Percentiles rank a stretch among this genome's conserved stretches.
Evolutionary conservation across 495 filamentous ascomycete genomes (phyloP).

Genomic region (Sabuloglossum arenarium): DNA sequence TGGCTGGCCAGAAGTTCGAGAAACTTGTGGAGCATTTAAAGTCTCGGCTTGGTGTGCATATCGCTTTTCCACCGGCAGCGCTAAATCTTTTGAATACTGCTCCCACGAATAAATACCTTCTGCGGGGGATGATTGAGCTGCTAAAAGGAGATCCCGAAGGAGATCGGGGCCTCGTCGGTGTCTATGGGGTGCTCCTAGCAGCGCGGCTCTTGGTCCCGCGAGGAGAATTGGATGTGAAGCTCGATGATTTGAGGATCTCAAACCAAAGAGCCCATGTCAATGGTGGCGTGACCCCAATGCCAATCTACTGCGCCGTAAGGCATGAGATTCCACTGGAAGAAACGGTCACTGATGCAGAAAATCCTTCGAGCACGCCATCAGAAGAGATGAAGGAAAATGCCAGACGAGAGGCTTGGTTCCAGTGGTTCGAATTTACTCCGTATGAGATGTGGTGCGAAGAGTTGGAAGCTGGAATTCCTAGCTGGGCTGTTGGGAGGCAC

Average conservation of each 20-base stretch:
- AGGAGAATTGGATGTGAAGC: slow-evolving; percentile 54
- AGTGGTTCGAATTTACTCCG: slow-evolving; percentile 94
- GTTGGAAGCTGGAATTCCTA: slow-evolving; percentile 73
- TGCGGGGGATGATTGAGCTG: slow-evolving; percentile 78
- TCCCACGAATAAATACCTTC: slow-evolving; percentile 80
- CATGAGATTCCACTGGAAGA: slow-evolving; percentile 73
- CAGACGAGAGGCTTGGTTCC: slow-evolving; percentile 70
- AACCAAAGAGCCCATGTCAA: slow-evolving; percentile 53
- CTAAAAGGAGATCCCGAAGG: slow-evolving; percentile 60
- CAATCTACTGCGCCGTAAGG: slow-evolving; percentile 85
- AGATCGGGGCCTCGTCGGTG: slow-evolving; percentile 75
- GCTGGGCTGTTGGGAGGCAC: slow-evolving; percentile 72
- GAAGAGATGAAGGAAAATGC: slow-evolving; percentile 39
- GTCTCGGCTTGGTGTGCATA: slow-evolving; percentile 59
- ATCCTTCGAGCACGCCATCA: slow-evolving; percentile 14
- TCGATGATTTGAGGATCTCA: slow-evolving; percentile 69
- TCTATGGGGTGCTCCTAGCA: slow-evolving; percentile 73
- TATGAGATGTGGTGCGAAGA: slow-evolving; percentile 97
- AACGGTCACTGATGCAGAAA: slow-evolving; percentile 20
- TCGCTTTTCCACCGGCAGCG: slow-evolving; percentile 75
- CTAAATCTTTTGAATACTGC: slow-evolving; percentile 54
- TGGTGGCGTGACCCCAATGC: slow-evolving; percentile 62
- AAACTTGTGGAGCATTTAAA: slow-evolving; percentile 69
- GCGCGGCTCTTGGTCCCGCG: slow-evolving; percentile 68
- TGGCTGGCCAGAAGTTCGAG: slow-evolving; percentile 40